Evolutionary conservation across 1,139 yeast species (phyloP).

Genomic region (Blastobotrys apis): DNA sequence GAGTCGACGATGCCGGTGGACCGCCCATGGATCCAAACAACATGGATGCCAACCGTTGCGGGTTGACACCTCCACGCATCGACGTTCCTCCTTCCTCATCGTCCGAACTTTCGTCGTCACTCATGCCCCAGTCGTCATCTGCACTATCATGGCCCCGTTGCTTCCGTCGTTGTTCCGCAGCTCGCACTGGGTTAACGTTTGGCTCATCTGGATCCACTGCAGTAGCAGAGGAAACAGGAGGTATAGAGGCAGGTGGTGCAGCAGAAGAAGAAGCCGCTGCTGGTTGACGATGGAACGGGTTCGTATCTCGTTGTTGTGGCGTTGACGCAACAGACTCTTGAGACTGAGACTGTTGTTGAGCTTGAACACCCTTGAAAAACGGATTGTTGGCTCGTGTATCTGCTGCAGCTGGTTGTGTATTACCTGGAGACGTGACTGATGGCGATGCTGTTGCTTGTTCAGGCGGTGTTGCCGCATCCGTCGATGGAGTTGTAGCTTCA

Average conservation of each 20-base stretch:
- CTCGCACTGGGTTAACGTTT: slow-evolving; percentile 44
- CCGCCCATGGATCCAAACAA: slow-evolving; percentile 58
- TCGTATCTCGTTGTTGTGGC: slow-evolving; percentile 10
- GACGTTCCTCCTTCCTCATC: slow-evolving; percentile 46
- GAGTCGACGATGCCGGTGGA: slow-evolving; percentile 18
- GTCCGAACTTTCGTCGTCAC: slow-evolving; percentile 43
- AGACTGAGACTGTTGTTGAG: background rate
- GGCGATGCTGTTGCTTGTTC: slow-evolving; percentile 13
- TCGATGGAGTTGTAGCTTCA: slow-evolving; percentile 10
- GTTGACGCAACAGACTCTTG: background rate
- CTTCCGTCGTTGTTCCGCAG: slow-evolving; percentile 51
- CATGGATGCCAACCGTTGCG: slow-evolving; percentile 59
- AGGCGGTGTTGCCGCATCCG: slow-evolving; percentile 12
- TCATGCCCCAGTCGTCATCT: slow-evolving; percentile 51
- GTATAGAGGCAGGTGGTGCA: slow-evolving; percentile 11
- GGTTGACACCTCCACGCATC: slow-evolving; percentile 43
- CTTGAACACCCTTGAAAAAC: slow-evolving; percentile 14
- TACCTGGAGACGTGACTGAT: background rate
- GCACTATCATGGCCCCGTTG: slow-evolving; percentile 47
- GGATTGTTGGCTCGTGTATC: slow-evolving; percentile 16
- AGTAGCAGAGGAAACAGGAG: slow-evolving; percentile 22
- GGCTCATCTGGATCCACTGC: slow-evolving; percentile 24
- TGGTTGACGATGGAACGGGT: slow-evolving; percentile 20
- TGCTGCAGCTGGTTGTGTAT: background rate
- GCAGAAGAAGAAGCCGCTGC: slow-evolving; percentile 17